Percentiles rank a stretch among this genome's conserved stretches.
Evolutionary conservation across 805 yeast genomes (phyloP).

Genomic region (Middelhovenomyces tepae): DNA sequence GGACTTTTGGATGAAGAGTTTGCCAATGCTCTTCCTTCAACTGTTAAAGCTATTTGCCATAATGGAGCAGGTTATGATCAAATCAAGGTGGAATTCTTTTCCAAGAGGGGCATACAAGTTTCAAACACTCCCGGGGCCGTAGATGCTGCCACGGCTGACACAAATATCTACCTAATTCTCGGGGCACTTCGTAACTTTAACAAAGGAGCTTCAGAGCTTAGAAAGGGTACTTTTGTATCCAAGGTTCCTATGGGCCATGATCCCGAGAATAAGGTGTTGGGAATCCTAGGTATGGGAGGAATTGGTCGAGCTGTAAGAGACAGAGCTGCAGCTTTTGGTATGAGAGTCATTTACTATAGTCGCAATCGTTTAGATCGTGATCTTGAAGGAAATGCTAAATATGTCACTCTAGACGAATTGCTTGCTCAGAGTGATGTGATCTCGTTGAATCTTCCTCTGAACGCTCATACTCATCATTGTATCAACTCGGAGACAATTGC

Average conservation of each 20-base stretch:
- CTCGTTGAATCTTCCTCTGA: conserved; percentile 44
- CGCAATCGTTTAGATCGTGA: conserved; percentile 39
- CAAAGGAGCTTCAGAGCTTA: conserved; percentile 34
- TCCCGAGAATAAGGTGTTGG: conserved; percentile 44
- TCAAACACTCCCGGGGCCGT: conserved; percentile 48
- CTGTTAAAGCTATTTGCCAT: conserved; percentile 38
- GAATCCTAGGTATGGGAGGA: conserved; percentile 57
- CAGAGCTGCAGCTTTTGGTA: conserved; percentile 41
- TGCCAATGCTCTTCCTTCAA: conserved; percentile 29
- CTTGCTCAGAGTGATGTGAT: conserved; percentile 41
- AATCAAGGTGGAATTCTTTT: conserved; percentile 37
- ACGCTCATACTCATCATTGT: conserved; percentile 42
- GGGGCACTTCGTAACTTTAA: conserved; percentile 44
- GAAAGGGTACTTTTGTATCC: conserved; percentile 40
- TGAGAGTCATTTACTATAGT: conserved; percentile 46
- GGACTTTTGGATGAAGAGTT: conserved; percentile 41
- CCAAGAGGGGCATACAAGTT: conserved; percentile 35
- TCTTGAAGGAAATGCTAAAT: conserved; percentile 39
- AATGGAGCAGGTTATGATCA: conserved; percentile 55
- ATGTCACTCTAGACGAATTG: conserved; percentile 40
- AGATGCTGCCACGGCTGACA: conserved; percentile 49
- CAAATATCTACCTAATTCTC: conserved; percentile 41
- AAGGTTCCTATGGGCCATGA: conserved; percentile 38
- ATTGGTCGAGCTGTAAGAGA: conserved; percentile 51
- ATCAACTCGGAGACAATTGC: conserved; percentile 36